Percentiles rank a stretch among this genome's conserved stretches.
Evolutionary conservation across 805 yeast genomes (phyloP).

Genomic region (Lipomyces kockii): DNA sequence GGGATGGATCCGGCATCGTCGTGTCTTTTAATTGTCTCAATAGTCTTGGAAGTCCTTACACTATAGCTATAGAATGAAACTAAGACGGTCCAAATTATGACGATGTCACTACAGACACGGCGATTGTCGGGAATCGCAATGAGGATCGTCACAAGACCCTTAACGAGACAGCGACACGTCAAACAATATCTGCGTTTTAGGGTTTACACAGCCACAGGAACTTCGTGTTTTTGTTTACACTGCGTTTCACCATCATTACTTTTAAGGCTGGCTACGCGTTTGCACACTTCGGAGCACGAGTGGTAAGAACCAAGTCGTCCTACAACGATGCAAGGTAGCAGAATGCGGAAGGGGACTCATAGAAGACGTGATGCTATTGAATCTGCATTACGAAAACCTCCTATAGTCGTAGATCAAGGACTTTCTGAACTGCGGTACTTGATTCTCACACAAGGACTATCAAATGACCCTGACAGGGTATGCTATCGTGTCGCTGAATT

Average conservation of each 20-base stretch:
- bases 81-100: neutral
- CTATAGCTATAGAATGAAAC: neutral
- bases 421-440: conserved; percentile 34
- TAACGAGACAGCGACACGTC: neutral
- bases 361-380: conserved; percentile 26
- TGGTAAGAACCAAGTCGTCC: neutral
- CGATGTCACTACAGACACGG: neutral
- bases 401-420: conserved; percentile 28
- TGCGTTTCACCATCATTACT: too few relatives aligned
- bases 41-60: neutral
- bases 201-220: neutral
- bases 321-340: neutral
- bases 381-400: conserved; percentile 26
- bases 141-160: neutral
- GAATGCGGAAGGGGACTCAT: conserved; percentile 11
- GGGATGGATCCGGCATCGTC: conserved; percentile 32
- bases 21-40: neutral
- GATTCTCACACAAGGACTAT: conserved; percentile 31
- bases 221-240: neutral
- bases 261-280: too few relatives aligned
- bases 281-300: too few relatives aligned
- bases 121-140: neutral
- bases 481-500: neutral
- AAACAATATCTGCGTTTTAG: too few relatives aligned
- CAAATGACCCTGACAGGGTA: conserved; percentile 28